Conservation (phyloP, 805 yeast genomes). For the Metschnikowia borealis region DNA sequence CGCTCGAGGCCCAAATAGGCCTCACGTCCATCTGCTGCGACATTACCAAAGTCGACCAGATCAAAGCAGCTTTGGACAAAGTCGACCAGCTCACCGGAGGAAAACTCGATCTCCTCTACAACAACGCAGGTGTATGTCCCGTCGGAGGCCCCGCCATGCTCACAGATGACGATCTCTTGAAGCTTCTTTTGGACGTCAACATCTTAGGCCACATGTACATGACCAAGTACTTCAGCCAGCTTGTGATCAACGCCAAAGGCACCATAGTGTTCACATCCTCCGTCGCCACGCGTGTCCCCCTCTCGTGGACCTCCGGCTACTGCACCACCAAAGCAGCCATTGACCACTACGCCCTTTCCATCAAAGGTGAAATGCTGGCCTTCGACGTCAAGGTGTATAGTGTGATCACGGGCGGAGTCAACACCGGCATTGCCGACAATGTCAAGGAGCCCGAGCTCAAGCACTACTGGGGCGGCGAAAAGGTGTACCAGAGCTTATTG, state of each 20-base stretch:
- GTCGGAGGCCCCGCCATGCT: constrained; percentile 33
- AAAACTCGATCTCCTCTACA: constrained; percentile 33
- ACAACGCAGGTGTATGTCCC: constrained; percentile 37
- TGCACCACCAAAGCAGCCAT: constrained; percentile 39
- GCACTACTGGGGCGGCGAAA: constrained; percentile 7
- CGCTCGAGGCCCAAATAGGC: constrained; percentile 23
- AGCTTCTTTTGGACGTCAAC: constrained; percentile 29
- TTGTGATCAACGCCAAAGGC: constrained; percentile 31
- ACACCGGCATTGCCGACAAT: constrained; percentile 29
- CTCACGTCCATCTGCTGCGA: constrained; percentile 31
- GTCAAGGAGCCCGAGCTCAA: constrained; percentile 3
- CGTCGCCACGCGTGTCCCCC: constrained; percentile 26
- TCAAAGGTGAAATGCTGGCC: constrained; percentile 33
- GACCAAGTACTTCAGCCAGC: constrained; percentile 28
- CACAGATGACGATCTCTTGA: constrained; percentile 21
- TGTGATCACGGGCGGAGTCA: constrained; percentile 39
- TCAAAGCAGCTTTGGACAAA: constrained; percentile 20
- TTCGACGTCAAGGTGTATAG: constrained; percentile 38
- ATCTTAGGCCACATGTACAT: constrained; percentile 37
- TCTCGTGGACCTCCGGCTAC: constrained; percentile 33
- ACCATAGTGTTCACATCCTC: constrained; percentile 37
- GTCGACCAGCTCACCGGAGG: constrained; percentile 26
- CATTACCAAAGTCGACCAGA: constrained; percentile 23
- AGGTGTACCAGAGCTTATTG: constrained; percentile 9
- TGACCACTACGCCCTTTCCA: constrained; percentile 29